phyloP scores from a whole-genome alignment of 2,329 filamentous ascomycete genomes.

The Incumbomyces lentus region DNA sequence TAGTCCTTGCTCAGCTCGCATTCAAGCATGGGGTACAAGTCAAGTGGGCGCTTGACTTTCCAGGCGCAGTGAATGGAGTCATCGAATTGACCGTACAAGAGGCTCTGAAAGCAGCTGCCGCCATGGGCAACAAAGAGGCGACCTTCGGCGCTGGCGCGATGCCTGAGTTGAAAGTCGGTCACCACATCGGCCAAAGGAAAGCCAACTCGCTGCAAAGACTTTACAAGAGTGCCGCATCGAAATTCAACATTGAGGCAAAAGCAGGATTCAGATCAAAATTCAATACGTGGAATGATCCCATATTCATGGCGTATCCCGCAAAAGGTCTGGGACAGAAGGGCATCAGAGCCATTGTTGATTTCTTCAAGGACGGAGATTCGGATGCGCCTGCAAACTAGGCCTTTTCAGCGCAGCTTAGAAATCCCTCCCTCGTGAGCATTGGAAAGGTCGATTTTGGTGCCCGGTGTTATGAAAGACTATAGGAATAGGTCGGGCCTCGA shows the following conservation, averaged over 20 bases:
- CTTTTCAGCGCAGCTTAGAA: too few species aligned
- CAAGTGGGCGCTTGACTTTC: conserved; percentile 78
- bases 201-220: conserved; percentile 63
- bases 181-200: conserved; percentile 61
- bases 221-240: conserved; percentile 61
- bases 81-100: conserved; percentile 65
- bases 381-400: too few species aligned
- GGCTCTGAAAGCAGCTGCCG: conserved; percentile 45
- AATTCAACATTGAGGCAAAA: conserved; percentile 63
- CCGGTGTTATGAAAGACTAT: too few species aligned
- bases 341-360: conserved; percentile 64
- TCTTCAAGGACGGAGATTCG: conserved; percentile 50
- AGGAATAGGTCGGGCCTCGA: too few species aligned
- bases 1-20: conserved; percentile 64
- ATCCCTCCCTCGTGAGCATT: too few species aligned
- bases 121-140: conserved; percentile 47
- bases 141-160: conserved; percentile 71
- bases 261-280: conserved; percentile 74
- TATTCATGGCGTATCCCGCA: conserved; percentile 72
- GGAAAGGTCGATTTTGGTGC: too few species aligned
- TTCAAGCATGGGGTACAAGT: conserved; percentile 72
- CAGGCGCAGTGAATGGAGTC: conserved; percentile 60
- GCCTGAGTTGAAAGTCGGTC: conserved; percentile 56
- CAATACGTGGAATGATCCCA: conserved; percentile 62
- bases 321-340: conserved; percentile 65